Evolutionary conservation across 2,329 filamentous ascomycete species (phyloP), one percentile per base, ranked within the genome.

Genomic region (Rhynchosporium secalis): DNA sequence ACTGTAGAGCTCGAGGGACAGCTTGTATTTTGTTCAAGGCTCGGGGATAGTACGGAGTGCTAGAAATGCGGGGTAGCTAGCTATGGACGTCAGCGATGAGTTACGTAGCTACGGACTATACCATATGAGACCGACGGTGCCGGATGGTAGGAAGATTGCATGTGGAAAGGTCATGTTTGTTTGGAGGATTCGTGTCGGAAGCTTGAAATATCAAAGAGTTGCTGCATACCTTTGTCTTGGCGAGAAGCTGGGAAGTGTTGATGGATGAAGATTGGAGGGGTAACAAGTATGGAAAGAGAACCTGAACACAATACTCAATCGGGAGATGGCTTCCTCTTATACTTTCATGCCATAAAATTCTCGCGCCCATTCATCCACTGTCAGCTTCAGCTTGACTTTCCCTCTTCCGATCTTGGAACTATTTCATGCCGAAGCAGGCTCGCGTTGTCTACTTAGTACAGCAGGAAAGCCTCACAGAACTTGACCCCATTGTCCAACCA

Each of bases 21-120:
- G 15, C 26, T 58, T 41, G 15, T 33, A 26, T 58, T 56, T 46
- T 56, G 58, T 56, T 43, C 38, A 8, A 49, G 15, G 33, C 15
- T 47, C 61, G 61, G 61, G 58, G 61, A 63, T 63, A 63, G 57
- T 48, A 52, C 58, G 58, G 61, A 58, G 51, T 20, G 61, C 33
- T 51, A 33, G 56, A 59, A 20, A 56, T 62, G 61, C 49, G 56
- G 57, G 61, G 61, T 63, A 58, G 51, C 48, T 56, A 54, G 47
- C 10, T 36, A 43, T 45, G 13, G 51, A 60, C 56, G 61, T 60
- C 48, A 60, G 58, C 33, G 47, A 41, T 31, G 20, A 54, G 38
- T 47, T 60, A 54, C 48, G 49, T 45, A 36, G 38, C n/a, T 3
- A 26, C 52, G 56, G 54, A 47, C 52, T 56, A 40, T n/a, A 33